These are phyloP conservation scores for Phytophthora hibernalis DNA, from an alignment of 352 stramenopile species.

Conservation along the genomic window DNA sequence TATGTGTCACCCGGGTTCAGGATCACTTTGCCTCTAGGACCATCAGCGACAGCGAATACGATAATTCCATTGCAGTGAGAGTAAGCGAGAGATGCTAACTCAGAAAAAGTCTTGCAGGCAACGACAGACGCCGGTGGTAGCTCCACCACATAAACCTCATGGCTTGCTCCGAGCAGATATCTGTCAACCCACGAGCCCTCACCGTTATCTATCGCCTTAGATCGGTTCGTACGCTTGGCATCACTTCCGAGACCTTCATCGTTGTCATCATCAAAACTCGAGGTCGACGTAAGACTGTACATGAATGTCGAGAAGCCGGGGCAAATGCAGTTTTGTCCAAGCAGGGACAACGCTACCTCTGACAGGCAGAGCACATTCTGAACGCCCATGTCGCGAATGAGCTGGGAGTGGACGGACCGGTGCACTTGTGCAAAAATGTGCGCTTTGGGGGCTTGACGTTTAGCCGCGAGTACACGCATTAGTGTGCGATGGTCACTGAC, in stretches of 20 bases:
- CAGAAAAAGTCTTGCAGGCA: constrained; percentile 77
- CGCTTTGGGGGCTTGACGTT: constrained; percentile 59
- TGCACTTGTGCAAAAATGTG: constrained; percentile 81
- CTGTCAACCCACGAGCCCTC: constrained; percentile 70
- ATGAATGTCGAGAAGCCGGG: constrained; percentile 89
- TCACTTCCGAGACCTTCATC: constrained; percentile 44
- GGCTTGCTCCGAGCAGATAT: constrained; percentile 77
- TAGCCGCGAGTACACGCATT: constrained; percentile 82
- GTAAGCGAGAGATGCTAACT: constrained; percentile 82
- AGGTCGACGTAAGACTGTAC: constrained; percentile 87
- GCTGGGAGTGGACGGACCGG: constrained; percentile 72
- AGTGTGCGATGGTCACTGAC: constrained; percentile 81
- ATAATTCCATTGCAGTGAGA: constrained; percentile 80
- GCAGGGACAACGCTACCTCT: constrained; percentile 78
- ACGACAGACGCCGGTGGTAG: constrained; percentile 62
- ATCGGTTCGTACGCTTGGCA: constrained; percentile 35
- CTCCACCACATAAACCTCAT: constrained; percentile 82
- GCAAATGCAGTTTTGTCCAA: constrained; percentile 89
- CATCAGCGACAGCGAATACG: constrained; percentile 68
- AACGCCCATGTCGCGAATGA: constrained; percentile 79
- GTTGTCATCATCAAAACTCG: constrained; percentile 62
- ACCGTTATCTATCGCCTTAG: constrained; percentile 34
- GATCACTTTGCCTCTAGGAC: constrained; percentile 56
- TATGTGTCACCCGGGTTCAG: constrained; percentile 86
- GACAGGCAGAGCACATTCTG: constrained; percentile 85